phyloP scores from a whole-genome alignment of 306 rosid genomes.

The Rosa persica region DNA sequence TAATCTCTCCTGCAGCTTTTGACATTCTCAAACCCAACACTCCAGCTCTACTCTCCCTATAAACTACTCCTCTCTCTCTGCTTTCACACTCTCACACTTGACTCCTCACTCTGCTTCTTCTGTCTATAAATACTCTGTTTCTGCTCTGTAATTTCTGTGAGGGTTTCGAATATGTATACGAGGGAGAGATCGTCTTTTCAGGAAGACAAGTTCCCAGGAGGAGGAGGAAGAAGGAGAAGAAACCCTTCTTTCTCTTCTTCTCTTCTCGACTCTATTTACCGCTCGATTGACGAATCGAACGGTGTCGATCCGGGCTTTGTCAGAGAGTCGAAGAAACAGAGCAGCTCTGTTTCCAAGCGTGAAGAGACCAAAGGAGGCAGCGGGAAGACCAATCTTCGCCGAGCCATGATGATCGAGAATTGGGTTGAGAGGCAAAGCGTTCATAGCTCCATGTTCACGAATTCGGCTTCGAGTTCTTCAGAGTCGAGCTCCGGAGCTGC shows the following conservation, averaged over 20 bases:
- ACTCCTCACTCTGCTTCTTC: neutral
- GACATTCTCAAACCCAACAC: conserved; percentile 53
- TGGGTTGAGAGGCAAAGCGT: conserved; percentile 57
- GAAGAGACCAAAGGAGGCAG: neutral
- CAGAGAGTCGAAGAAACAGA: conserved; percentile 34
- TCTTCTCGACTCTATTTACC: conserved; percentile 59
- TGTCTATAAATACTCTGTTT: conserved; percentile 22
- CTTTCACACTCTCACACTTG: conserved; percentile 17
- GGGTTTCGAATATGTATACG: conserved; percentile 26
- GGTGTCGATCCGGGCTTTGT: conserved; percentile 27
- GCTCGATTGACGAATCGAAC: conserved; percentile 52
- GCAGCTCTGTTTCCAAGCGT: neutral
- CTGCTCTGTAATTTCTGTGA: conserved; percentile 2
- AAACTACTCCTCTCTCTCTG: conserved; percentile 14
- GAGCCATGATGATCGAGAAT: conserved; percentile 55
- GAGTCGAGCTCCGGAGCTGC: conserved; percentile 61
- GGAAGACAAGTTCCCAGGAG: conserved; percentile 25
- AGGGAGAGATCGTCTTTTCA: conserved; percentile 30
- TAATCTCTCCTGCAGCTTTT: conserved; percentile 45
- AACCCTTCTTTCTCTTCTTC: conserved; percentile 70
- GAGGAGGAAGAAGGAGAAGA: conserved; percentile 52
- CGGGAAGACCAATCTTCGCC: conserved; percentile 40
- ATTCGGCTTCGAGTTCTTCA: conserved; percentile 54
- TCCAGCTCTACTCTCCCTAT: conserved; percentile 46
- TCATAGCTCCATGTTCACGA: conserved; percentile 36